phyloP scores from a whole-genome alignment of 257 asterid species.

The Gardenia jasminoides region DNA sequence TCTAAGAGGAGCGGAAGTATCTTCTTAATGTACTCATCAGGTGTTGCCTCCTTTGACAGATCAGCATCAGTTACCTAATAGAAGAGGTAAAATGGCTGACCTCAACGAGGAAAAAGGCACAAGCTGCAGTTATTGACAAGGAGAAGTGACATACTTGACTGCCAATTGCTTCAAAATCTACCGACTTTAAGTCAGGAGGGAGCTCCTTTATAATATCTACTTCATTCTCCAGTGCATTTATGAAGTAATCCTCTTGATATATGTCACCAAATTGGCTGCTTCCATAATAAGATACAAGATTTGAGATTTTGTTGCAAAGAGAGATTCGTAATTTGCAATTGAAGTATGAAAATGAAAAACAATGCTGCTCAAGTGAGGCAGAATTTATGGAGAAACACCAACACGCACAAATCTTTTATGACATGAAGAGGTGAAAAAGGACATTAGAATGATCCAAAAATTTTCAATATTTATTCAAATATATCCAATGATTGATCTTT shows the following conservation, averaged over 20 bases:
- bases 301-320: not conserved
- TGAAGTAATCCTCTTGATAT: conserved; percentile 77
- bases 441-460: not conserved
- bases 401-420: not conserved
- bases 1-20: conserved; percentile 62
- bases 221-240: conserved; percentile 56
- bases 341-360: not conserved
- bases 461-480: not conserved
- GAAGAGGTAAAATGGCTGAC: conserved; percentile 17
- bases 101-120: not conserved
- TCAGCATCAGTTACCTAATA: conserved; percentile 85
- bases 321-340: not conserved
- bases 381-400: not conserved
- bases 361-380: not conserved
- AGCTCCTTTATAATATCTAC: conserved; percentile 66
- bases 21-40: conserved; percentile 60
- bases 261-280: conserved; percentile 87
- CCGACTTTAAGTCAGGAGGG: conserved; percentile 57
- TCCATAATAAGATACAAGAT: not conserved
- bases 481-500: not conserved
- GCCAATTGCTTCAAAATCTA: conserved; percentile 69
- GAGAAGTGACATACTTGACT: conserved; percentile 57
- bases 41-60: conserved; percentile 83
- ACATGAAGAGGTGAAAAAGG: not conserved
- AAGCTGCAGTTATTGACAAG: conserved; percentile 8